These are phyloP conservation scores for Ploettnerulaceae sp. DNA, from an alignment of 2,329 filamentous ascomycete species.

Conservation along the genomic window DNA sequence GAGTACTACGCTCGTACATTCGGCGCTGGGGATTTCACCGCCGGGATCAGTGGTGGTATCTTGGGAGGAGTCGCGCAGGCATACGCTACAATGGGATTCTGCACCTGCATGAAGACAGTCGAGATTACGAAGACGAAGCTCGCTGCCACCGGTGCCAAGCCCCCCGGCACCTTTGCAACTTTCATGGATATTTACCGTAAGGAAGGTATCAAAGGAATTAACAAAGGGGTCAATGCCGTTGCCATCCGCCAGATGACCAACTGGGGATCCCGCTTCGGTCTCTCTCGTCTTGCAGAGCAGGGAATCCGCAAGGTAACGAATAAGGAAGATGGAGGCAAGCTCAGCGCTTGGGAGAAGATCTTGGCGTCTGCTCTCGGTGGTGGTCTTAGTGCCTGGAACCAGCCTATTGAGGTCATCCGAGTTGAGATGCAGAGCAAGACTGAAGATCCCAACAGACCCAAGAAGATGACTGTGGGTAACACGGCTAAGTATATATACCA, in stretches of 20 bases:
- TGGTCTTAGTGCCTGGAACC: slow-evolving; percentile 96
- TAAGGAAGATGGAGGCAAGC: slow-evolving; percentile 76
- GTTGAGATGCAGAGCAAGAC: slow-evolving; percentile 99
- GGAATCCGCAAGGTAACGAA: slow-evolving; percentile 73
- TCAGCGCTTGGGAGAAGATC: slow-evolving; percentile 81
- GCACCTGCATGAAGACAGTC: slow-evolving; percentile 99
- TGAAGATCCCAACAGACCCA: slow-evolving; percentile 92
- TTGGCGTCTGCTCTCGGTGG: slow-evolving; percentile 80
- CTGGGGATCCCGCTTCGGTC: slow-evolving; percentile 95
- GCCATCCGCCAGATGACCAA: slow-evolving; percentile 99
- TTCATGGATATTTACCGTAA: slow-evolving; percentile 96
- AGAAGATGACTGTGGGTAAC: slow-evolving; percentile 97
- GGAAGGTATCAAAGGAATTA: slow-evolving; percentile 93
- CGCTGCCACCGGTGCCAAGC: slow-evolving; percentile 74
- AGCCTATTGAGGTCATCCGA: slow-evolving; percentile 98
- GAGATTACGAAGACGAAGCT: slow-evolving; percentile 99
- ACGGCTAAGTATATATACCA: slow-evolving; percentile 82
- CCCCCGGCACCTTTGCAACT: slow-evolving; percentile 85
- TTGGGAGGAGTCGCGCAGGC: slow-evolving; percentile 93
- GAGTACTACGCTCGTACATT: slow-evolving; percentile 86
- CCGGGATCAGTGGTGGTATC: slow-evolving; percentile 88
- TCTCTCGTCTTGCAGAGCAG: slow-evolving; percentile 85
- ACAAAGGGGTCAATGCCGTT: slow-evolving; percentile 97
- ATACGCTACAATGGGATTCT: slow-evolving; percentile 99
- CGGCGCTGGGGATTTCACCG: slow-evolving; percentile 81